Evolutionary conservation across 139 green algal genomes (phyloP).

Genomic region (Tetratostichococcus sp.): DNA sequence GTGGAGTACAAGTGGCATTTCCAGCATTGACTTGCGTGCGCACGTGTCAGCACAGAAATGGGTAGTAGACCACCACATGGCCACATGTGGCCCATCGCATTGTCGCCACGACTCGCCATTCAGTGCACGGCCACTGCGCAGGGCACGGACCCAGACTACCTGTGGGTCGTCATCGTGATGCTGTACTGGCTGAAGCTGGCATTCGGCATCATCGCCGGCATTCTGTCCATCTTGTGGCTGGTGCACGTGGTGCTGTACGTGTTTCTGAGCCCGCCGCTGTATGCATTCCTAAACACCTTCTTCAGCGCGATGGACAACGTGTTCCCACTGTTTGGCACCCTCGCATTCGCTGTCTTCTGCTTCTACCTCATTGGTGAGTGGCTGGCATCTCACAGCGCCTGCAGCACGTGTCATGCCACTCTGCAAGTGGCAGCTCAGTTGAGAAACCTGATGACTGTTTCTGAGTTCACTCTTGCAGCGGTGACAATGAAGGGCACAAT

Average conservation of each 20-base stretch:
- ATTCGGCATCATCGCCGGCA: conserved; percentile 54
- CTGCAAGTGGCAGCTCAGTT: too few relatives aligned
- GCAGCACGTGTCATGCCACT: conserved; percentile 4
- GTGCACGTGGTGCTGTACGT: conserved; percentile 93
- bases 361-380: conserved; percentile 88
- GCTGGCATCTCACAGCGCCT: conserved; percentile 9
- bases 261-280: conserved; percentile 72
- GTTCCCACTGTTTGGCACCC: conserved; percentile 87
- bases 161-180: conserved; percentile 76
- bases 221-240: conserved; percentile 81
- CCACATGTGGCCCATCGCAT: too few relatives aligned
- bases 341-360: conserved; percentile 86
- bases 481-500: conserved; percentile 86
- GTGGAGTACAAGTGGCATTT: too few relatives aligned
- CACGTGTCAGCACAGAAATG: too few relatives aligned
- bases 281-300: conserved; percentile 83
- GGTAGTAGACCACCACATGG: too few relatives aligned
- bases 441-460: too few relatives aligned
- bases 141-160: conserved; percentile 75
- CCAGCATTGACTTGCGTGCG: too few relatives aligned
- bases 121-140: conserved; percentile 26
- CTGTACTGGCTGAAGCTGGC: conserved; percentile 70
- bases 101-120: too few relatives aligned
- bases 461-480: conserved; percentile 19
- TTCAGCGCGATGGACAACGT: conserved; percentile 83